Percentiles rank a stretch among this genome's conserved stretches.
Evolutionary conservation across 192 early-diverging fungal species (phyloP).

Genomic region (Entophlyctis luteolus): DNA sequence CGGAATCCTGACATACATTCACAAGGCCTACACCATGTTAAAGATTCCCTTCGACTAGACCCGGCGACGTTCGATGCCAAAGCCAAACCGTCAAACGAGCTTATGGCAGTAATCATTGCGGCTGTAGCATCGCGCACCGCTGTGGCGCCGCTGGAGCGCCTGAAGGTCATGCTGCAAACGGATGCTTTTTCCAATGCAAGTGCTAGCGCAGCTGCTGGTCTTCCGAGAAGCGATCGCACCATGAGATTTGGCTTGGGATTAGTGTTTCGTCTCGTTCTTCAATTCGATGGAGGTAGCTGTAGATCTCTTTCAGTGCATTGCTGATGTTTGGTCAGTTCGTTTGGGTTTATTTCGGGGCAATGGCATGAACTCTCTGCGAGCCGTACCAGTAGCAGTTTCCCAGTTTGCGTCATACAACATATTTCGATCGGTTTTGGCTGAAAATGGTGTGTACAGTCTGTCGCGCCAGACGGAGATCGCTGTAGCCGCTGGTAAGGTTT

Average conservation of each 20-base stretch:
- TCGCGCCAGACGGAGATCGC: neutral
- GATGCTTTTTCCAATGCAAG: neutral
- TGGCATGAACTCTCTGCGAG: constrained; percentile 79
- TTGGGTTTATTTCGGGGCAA: constrained; percentile 62
- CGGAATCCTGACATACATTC: neutral
- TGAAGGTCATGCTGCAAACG: constrained; percentile 67
- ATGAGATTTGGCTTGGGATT: constrained; percentile 61
- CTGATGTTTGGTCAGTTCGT: constrained; percentile 55
- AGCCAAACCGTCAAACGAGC: neutral
- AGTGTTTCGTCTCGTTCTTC: constrained; percentile 62
- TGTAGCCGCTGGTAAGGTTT: constrained; percentile 4
- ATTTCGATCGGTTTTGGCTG: neutral
- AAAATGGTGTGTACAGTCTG: neutral
- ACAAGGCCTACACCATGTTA: neutral
- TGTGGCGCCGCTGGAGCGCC: constrained; percentile 84
- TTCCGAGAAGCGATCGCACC: constrained; percentile 46
- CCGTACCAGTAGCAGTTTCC: constrained; percentile 86
- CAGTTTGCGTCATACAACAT: constrained; percentile 62
- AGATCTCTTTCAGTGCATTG: constrained; percentile 59
- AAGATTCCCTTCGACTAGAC: neutral
- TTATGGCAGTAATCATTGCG: constrained; percentile 74
- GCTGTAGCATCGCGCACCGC: constrained; percentile 84
- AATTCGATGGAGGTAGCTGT: constrained; percentile 78
- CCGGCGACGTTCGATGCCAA: neutral
- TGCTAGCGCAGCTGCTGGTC: constrained; percentile 48